Percentiles rank a stretch among this genome's conserved stretches.
Conservation (phyloP, 1,284 basidiomycete genomes). For the Laetiporus sulphureus region DNA sequence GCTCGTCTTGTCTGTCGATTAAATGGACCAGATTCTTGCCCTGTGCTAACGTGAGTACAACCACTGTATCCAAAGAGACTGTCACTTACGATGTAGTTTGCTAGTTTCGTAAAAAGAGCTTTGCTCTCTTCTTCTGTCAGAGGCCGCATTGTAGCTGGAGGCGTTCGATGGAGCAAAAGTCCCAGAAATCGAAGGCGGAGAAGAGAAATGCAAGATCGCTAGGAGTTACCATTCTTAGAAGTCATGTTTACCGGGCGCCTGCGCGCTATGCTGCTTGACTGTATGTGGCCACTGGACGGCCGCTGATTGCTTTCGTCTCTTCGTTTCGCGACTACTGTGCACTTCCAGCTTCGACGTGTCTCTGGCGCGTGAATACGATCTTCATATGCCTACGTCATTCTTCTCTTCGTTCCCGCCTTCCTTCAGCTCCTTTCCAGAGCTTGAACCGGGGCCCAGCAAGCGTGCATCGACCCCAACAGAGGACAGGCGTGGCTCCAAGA, state of each 20-base stretch:
- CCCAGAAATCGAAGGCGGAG: not conserved
- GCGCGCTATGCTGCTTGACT: too few relatives aligned
- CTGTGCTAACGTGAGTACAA: conserved; percentile 28
- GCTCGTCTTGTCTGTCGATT: conserved; percentile 79
- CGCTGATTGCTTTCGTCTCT: too few relatives aligned
- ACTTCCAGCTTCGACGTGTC: not conserved
- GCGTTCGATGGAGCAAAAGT: not conserved
- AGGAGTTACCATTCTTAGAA: not conserved
- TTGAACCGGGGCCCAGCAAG: conserved; percentile 34
- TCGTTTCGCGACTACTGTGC: not conserved
- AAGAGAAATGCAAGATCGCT: not conserved
- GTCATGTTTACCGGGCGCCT: not conserved
- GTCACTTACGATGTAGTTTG: conserved; percentile 77
- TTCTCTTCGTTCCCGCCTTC: conserved; percentile 54
- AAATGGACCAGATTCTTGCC: conserved; percentile 89
- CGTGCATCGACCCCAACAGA: conserved; percentile 11
- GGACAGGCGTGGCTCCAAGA: conserved; percentile 18
- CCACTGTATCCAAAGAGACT: not conserved
- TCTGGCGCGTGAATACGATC: too few relatives aligned
- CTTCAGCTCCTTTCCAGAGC: conserved; percentile 60
- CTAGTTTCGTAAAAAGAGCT: conserved; percentile 83
- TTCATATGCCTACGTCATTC: conserved; percentile 45
- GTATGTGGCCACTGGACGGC: too few relatives aligned
- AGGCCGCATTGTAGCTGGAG: conserved; percentile 56
- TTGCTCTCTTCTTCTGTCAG: conserved; percentile 85